phyloP scores from a whole-genome alignment of 352 stramenopile genomes.

The Phytophthora quininea region DNA sequence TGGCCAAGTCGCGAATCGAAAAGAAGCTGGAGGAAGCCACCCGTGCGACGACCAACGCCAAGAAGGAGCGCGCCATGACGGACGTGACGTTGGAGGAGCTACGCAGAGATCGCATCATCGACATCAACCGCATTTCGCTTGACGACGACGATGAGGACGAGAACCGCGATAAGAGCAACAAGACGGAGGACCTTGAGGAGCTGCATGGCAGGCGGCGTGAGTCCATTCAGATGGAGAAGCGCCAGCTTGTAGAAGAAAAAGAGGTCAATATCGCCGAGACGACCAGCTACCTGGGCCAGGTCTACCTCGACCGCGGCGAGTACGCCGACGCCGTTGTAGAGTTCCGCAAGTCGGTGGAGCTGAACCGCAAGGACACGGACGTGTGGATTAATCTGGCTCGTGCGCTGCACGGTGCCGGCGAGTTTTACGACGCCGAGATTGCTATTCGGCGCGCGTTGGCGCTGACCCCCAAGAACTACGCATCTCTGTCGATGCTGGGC shows the following conservation, averaged over 20 bases:
- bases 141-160: conserved; percentile 56
- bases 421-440: conserved; percentile 74
- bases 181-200: conserved; percentile 23
- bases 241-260: conserved; percentile 49
- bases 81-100: conserved; percentile 52
- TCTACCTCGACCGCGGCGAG: conserved; percentile 73
- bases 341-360: conserved; percentile 73
- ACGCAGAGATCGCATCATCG: conserved; percentile 65
- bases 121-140: conserved; percentile 69
- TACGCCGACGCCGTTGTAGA: conserved; percentile 60
- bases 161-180: conserved; percentile 36
- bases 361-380: conserved; percentile 68
- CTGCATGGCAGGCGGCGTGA: conserved; percentile 24
- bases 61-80: conserved; percentile 45
- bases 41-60: conserved; percentile 26
- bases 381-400: conserved; percentile 82
- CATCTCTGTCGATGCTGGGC: conserved; percentile 72
- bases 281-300: conserved; percentile 75
- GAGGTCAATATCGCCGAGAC: conserved; percentile 68
- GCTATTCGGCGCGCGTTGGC: conserved; percentile 62
- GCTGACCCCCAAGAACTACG: conserved; percentile 63
- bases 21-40: conserved; percentile 51
- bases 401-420: conserved; percentile 55
- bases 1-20: conserved; percentile 60
- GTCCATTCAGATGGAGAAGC: conserved; percentile 40